Conservation (phyloP, 495 filamentous ascomycete genomes). For the Penicillium pancosmium region DNA sequence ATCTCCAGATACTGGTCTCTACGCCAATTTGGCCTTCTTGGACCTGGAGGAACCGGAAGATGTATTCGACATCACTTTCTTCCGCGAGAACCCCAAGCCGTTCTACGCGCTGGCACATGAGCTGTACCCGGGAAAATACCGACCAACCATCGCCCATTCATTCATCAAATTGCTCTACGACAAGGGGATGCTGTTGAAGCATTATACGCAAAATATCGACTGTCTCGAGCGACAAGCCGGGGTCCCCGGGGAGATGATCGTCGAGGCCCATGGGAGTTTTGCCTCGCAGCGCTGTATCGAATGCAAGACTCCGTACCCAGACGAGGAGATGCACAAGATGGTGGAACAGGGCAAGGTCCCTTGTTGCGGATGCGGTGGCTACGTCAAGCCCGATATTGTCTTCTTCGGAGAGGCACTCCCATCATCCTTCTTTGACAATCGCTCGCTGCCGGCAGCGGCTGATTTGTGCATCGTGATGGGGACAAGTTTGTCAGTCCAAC, state of each 20-base stretch:
- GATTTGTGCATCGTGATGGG: slow-evolving; percentile 91
- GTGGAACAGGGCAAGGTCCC: slow-evolving; percentile 68
- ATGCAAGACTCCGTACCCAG: slow-evolving; percentile 71
- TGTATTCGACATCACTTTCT: slow-evolving; percentile 84
- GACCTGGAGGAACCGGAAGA: slow-evolving; percentile 79
- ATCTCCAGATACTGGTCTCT: slow-evolving; percentile 82
- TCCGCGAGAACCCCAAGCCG: slow-evolving; percentile 78
- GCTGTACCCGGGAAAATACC: slow-evolving; percentile 88
- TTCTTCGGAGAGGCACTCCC: slow-evolving; percentile 95
- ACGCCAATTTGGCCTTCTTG: slow-evolving; percentile 83
- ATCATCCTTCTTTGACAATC: slow-evolving; percentile 63
- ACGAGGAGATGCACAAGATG: slow-evolving; percentile 68
- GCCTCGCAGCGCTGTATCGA: slow-evolving; percentile 88
- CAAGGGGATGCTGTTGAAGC: slow-evolving; percentile 76
- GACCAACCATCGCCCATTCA: slow-evolving; percentile 79
- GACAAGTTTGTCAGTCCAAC: slow-evolving; percentile 85
- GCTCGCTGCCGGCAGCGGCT: slow-evolving; percentile 56
- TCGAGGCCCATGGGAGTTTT: slow-evolving; percentile 96
- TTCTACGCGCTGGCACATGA: slow-evolving; percentile 93
- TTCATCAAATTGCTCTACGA: slow-evolving; percentile 77
- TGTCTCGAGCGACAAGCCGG: slow-evolving; percentile 89
- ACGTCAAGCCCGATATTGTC: slow-evolving; percentile 96
- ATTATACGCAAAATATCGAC: slow-evolving; percentile 98
- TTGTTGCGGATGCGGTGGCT: slow-evolving; percentile 71
- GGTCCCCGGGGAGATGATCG: slow-evolving; percentile 74